Evolutionary conservation across 106 monocot species (phyloP), one percentile per base, ranked within the genome.

Genomic region (Dendrobium huoshanense): DNA sequence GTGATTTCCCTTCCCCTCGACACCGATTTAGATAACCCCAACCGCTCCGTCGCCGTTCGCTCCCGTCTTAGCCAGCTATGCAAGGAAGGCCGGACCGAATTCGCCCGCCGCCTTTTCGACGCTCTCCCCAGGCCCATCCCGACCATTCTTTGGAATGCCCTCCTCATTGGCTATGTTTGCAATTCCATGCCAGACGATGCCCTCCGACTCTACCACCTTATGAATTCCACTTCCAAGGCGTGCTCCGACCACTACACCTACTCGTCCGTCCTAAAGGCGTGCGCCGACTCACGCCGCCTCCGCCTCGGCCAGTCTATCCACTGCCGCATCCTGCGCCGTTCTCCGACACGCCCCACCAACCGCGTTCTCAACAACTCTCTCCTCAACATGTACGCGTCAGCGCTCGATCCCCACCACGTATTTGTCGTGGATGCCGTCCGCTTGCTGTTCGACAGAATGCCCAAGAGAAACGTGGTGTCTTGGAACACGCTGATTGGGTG

Each of bases 111-210:
- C 47, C 81, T 96, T 44, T 86, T 96, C 86, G 90, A 92, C 65
- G 19, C 85, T 33, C 84, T 92, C 72, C 90, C 90, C 7, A 84
- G 72, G 16, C 88, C 96, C 1, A 37, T 77, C 33, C 92, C 96
- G 0, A 89, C 92, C 48, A 33, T 94, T 18, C 86, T 97, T 65
- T 95, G 86, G 84, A 97, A 94, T 82, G 86, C 90, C 78, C 86
- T 94, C 85, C 90, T 96, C 87, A 96, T 94, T 80, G 96, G 91
- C 79, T 91, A 90, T 82, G 89, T 88, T 79, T 91, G 82, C 89
- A 91, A 91, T 82, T 82, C 91, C 83, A 25, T 88, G 42, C 93
- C 96, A 75, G 56, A 76, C 68, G 87, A 90, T 6, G 93, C 96
- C 43, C 91, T 96, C 82, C 73, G 74, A 67, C 84, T 96, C 75